phyloP scores from a whole-genome alignment of 352 stramenopile species.

The Globisporangium solare region DNA sequence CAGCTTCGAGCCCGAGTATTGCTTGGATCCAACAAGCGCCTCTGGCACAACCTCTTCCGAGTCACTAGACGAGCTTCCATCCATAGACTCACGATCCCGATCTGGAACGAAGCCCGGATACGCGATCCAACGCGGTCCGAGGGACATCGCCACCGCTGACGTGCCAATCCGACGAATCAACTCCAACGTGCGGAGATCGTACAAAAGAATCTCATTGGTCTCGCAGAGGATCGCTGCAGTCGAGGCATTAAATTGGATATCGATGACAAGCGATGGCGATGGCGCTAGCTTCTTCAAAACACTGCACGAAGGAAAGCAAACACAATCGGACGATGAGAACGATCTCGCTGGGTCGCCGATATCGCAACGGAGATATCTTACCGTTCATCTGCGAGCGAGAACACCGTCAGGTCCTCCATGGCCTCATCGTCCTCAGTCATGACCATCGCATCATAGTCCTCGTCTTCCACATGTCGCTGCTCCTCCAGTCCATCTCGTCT shows the following conservation, averaged over 20 bases:
- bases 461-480: constrained; percentile 27
- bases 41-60: constrained; percentile 42
- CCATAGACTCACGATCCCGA: constrained; percentile 20
- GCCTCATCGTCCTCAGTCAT: constrained; percentile 22
- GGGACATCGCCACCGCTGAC: constrained; percentile 54
- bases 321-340: background rate
- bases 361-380: constrained; percentile 12
- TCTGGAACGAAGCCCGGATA: constrained; percentile 44
- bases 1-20: constrained; percentile 14
- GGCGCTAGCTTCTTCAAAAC: constrained; percentile 49
- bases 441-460: constrained; percentile 32
- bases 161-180: constrained; percentile 40
- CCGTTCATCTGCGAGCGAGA: constrained; percentile 50
- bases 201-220: constrained; percentile 59
- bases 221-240: constrained; percentile 63
- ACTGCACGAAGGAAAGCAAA: constrained; percentile 12
- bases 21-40: constrained; percentile 13
- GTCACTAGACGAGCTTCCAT: constrained; percentile 29
- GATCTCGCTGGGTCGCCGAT: background rate
- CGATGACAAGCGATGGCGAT: constrained; percentile 58
- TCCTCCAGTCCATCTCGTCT: constrained; percentile 17
- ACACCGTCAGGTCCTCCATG: constrained; percentile 45
- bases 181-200: constrained; percentile 48
- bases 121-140: constrained; percentile 64
- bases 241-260: constrained; percentile 57